phyloP scores from a whole-genome alignment of 108 stramenopile genomes.

The Seminavis robusta region DNA sequence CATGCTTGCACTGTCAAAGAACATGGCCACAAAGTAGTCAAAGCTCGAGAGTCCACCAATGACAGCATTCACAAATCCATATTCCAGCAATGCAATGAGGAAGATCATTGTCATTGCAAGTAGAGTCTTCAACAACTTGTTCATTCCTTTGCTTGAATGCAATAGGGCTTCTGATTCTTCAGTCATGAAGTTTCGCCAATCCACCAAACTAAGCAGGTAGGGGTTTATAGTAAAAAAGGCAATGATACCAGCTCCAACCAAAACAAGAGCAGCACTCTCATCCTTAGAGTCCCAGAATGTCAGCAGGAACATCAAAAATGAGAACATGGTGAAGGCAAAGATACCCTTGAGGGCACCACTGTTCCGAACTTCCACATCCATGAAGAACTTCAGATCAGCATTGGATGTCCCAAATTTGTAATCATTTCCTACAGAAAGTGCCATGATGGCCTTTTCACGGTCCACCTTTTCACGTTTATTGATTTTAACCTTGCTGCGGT shows the following conservation, averaged over 20 bases:
- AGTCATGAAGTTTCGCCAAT: conserved; percentile 58
- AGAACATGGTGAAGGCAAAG: conserved; percentile 37
- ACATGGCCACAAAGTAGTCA: conserved; percentile 42
- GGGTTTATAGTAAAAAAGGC: conserved; percentile 59
- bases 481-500: conserved; percentile 42
- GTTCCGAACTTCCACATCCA: conserved; percentile 43
- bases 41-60: conserved; percentile 21
- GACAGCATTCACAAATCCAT: conserved; percentile 23
- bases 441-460: conserved; percentile 38
- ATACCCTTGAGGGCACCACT: conserved; percentile 22
- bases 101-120: conserved; percentile 36
- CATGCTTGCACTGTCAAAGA: conserved; percentile 41
- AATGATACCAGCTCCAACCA: conserved; percentile 48
- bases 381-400: conserved; percentile 57
- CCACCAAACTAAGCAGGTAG: conserved; percentile 51
- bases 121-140: conserved; percentile 44
- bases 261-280: conserved; percentile 41
- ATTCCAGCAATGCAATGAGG: conserved; percentile 39
- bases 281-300: conserved; percentile 49
- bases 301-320: conserved; percentile 39
- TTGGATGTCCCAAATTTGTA: conserved; percentile 19
- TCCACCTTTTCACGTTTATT: conserved; percentile 42
- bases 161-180: conserved; percentile 66
- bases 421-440: conserved; percentile 43
- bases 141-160: conserved; percentile 52